Evolutionary conservation across 2,329 filamentous ascomycete genomes (phyloP).

Genomic region (Penicillium expansum): DNA sequence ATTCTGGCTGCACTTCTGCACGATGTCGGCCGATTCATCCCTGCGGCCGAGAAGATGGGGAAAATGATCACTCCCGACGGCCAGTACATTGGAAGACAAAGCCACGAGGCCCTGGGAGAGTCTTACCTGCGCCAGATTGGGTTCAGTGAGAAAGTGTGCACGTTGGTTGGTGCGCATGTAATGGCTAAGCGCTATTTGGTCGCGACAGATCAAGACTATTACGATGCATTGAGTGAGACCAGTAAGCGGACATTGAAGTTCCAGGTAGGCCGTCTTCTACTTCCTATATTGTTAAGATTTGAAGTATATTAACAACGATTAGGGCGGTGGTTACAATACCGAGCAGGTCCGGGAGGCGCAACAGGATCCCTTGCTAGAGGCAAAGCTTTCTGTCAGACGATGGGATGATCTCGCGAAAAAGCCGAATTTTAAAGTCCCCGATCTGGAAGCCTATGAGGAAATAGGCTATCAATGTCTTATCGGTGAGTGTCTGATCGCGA

Average conservation of each 20-base stretch:
- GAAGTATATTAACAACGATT: no score
- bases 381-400: no score
- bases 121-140: slow-evolving; percentile 29
- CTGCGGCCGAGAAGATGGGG: slow-evolving; percentile 26
- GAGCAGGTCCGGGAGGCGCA: no score
- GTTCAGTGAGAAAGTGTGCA: slow-evolving; percentile 31
- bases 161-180: slow-evolving; percentile 32
- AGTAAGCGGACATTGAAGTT: slow-evolving; percentile 30
- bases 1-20: slow-evolving; percentile 32
- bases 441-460: no score
- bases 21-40: slow-evolving; percentile 34
- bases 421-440: no score
- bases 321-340: no score
- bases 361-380: no score
- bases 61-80: slow-evolving; percentile 27
- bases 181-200: slow-evolving; percentile 33
- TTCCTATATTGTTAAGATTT: not conserved
- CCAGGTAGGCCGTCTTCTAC: slow-evolving; percentile 18
- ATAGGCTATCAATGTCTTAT: no score
- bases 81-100: slow-evolving; percentile 26
- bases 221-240: slow-evolving; percentile 29
- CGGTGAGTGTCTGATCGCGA: no score
- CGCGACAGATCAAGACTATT: slow-evolving; percentile 27
- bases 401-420: no score
- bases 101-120: slow-evolving; percentile 32